Evolutionary conservation across 108 stramenopile genomes (phyloP).

Genomic region (Skeletonema menzelii): DNA sequence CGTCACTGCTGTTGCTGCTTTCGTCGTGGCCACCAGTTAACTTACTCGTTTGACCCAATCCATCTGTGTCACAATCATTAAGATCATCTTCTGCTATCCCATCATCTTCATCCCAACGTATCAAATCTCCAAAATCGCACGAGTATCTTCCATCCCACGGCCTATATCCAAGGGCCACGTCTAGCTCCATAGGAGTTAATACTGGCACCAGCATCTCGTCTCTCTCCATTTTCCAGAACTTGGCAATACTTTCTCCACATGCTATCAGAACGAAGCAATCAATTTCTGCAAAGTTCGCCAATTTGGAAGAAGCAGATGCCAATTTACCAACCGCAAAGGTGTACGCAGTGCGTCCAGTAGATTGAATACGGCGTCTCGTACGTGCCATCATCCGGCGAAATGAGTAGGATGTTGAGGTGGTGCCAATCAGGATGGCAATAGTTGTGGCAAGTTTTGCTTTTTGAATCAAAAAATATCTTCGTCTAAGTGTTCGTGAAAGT

Average conservation of each 20-base stretch:
- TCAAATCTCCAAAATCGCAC: constrained; percentile 80
- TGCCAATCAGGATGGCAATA: constrained; percentile 92
- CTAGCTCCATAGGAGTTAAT: constrained; percentile 93
- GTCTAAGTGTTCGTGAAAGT: constrained; percentile 67
- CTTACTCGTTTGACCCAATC: not conserved
- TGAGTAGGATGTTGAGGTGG: constrained; percentile 71
- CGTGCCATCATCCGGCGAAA: constrained; percentile 69
- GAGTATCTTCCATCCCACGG: constrained; percentile 87
- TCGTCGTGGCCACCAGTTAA: constrained; percentile 13
- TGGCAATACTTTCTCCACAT: constrained; percentile 82
- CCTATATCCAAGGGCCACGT: constrained; percentile 83
- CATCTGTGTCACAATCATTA: not conserved
- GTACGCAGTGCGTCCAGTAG: constrained; percentile 81
- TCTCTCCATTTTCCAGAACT: constrained; percentile 70
- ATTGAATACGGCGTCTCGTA: constrained; percentile 63
- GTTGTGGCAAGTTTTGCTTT: constrained; percentile 83
- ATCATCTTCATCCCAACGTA: constrained; percentile 42
- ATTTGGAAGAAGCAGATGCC: constrained; percentile 82
- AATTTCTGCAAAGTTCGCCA: constrained; percentile 95
- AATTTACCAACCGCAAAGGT: constrained; percentile 94
- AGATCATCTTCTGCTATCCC: constrained; percentile 9
- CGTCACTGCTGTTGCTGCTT: constrained; percentile 22
- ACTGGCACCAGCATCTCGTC: constrained; percentile 74
- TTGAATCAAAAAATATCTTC: constrained; percentile 86
- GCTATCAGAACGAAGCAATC: constrained; percentile 94